These are phyloP conservation scores for Phytophthora pini DNA, from an alignment of 352 stramenopile species.

Conservation along the genomic window DNA sequence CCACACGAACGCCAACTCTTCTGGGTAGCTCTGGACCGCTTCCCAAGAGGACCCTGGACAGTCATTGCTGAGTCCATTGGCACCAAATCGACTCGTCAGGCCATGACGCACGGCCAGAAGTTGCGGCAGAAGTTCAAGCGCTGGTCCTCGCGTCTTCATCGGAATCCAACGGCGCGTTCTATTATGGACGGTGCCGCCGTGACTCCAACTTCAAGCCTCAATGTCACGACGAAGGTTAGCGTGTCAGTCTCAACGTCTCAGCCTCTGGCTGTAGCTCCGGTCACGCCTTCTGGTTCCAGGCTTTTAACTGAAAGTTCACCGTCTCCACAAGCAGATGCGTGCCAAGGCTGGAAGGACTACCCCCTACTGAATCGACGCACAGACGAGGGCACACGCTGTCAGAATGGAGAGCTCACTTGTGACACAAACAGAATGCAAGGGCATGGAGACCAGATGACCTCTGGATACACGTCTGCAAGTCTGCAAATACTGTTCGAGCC, in stretches of 20 bases:
- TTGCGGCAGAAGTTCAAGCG: conserved; percentile 55
- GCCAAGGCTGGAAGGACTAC: neutral
- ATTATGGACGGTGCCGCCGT: conserved; percentile 11
- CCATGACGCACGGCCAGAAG: conserved; percentile 59
- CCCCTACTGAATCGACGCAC: neutral
- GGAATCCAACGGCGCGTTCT: conserved; percentile 19
- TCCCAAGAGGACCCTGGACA: conserved; percentile 52
- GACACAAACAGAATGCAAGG: too few species aligned
- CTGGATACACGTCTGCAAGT: neutral
- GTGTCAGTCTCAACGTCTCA: neutral
- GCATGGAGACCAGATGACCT: neutral
- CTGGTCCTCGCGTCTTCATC: conserved; percentile 35
- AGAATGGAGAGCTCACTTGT: neutral
- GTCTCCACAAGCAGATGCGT: neutral
- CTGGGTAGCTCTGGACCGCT: conserved; percentile 45
- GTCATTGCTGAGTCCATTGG: conserved; percentile 52
- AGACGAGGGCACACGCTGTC: neutral
- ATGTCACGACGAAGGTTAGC: neutral
- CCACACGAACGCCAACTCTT: conserved; percentile 42
- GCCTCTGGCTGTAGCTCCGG: neutral
- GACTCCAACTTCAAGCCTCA: neutral
- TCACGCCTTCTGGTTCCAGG: too few species aligned
- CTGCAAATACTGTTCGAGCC: conserved; percentile 19
- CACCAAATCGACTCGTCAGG: conserved; percentile 54
- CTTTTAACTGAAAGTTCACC: neutral